Evolutionary conservation across 768 basidiomycete species (phyloP).

Genomic region (Tylopilus sp.): DNA sequence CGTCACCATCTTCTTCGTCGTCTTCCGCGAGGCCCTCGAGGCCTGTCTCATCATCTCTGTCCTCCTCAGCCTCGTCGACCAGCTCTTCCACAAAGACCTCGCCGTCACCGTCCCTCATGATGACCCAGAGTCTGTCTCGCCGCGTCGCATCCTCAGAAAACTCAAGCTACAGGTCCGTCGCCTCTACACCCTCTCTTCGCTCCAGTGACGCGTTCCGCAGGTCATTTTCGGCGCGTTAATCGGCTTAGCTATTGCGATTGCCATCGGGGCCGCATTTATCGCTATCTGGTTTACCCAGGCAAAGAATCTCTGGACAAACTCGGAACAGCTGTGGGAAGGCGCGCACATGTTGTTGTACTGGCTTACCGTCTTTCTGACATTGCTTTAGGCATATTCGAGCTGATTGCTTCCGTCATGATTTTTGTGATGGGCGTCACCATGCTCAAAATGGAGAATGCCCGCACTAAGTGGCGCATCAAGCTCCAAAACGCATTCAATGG

Average conservation of each 20-base stretch:
- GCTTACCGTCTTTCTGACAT: neutral
- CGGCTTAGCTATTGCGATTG: slow-evolving; percentile 76
- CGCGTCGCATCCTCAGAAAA: slow-evolving; percentile 57
- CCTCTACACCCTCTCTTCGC: neutral
- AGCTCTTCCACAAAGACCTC: slow-evolving; percentile 51
- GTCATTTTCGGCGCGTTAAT: slow-evolving; percentile 71
- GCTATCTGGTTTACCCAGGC: slow-evolving; percentile 95
- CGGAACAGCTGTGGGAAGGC: slow-evolving; percentile 95
- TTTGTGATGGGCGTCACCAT: slow-evolving; percentile 92
- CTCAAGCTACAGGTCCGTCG: slow-evolving; percentile 62
- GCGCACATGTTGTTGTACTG: slow-evolving; percentile 5
- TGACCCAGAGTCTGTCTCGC: slow-evolving; percentile 28
- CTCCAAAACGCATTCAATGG: slow-evolving; percentile 73
- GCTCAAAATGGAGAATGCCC: slow-evolving; percentile 92
- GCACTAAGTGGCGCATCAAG: slow-evolving; percentile 93
- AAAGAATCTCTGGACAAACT: slow-evolving; percentile 74
- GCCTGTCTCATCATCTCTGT: slow-evolving; percentile 91
- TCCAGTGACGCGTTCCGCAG: slow-evolving; percentile 35
- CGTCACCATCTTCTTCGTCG: slow-evolving; percentile 93
- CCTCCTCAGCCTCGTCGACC: slow-evolving; percentile 87
- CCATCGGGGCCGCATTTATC: slow-evolving; percentile 89
- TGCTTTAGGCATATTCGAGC: slow-evolving; percentile 56
- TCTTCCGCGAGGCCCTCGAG: slow-evolving; percentile 93
- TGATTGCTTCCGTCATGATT: slow-evolving; percentile 77
- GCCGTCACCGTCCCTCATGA: neutral